Evolutionary conservation across 441 rosid species (phyloP), one percentile per base, ranked within the genome.

Genomic region (Bruguiera hainesii): DNA sequence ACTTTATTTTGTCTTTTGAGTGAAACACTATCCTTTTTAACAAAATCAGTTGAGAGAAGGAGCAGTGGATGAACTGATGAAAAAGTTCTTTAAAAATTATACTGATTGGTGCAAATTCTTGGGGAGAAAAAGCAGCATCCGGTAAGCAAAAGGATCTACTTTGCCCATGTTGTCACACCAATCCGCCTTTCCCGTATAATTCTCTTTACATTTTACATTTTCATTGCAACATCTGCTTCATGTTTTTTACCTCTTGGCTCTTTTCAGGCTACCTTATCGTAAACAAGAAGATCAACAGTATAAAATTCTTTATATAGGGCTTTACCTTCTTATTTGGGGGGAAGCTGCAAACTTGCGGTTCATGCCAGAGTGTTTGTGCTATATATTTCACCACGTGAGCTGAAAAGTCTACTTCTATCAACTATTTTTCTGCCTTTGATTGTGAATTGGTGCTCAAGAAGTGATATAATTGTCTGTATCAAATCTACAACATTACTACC

Each of bases 281-380:
- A 87, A 88, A 72, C 87, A 82, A 75, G 97, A 91, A 77, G 96
- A 87, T 50, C 91, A 88, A 68, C 99, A 91, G 66, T 82, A 87
- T 75, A 91, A 95, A 82, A 83, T 93, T 63, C 69, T 95, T 20
- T 95, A 91, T 69, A 79, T 91, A 56, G 98, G 86, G 69, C 99
- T 95, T 76, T 86, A 91, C 86, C 96, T 95, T 77, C 97, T 95
- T 68, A 90, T 91, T 69, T 91, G 99, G 99, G 99, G 99, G 59
- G 99, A 95, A 78, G 98, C 99, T 58, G 96, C 99, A 37, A 95
- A 87, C 79, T 72, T 95, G 86, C 85, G 99, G 82, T 85, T 91
- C 75, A 84, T 95, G 96, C 93, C 98, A 30, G 99, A 95, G 81
- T 95, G 98, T 77, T 73, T 95, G 49, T 95, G 98, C 48, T 95